Conservation (phyloP, 2,329 filamentous ascomycete genomes). For the Neonectria hederae region DNA sequence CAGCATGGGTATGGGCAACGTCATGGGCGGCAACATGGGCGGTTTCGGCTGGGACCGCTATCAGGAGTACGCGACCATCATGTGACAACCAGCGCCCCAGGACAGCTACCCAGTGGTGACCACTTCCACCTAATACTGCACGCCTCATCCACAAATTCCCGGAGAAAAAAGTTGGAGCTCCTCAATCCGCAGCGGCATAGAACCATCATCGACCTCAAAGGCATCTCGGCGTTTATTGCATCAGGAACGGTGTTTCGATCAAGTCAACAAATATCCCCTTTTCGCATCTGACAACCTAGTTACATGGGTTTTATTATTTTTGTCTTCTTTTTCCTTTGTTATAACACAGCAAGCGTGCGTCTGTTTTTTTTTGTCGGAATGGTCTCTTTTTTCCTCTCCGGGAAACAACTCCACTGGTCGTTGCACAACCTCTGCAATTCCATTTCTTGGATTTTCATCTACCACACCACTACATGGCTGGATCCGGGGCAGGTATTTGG, state of each 20-base stretch:
- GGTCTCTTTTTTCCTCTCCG: slow-evolving; percentile 48
- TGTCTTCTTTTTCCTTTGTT: slow-evolving; percentile 45
- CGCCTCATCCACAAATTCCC: slow-evolving; percentile 45
- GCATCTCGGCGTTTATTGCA: slow-evolving; percentile 56
- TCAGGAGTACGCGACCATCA: slow-evolving; percentile 85
- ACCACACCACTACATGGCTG: slow-evolving; percentile 63
- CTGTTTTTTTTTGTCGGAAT: slow-evolving; percentile 46
- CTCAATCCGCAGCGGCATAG: slow-evolving; percentile 52
- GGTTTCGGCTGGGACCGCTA: slow-evolving; percentile 87
- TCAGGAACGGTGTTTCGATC: slow-evolving; percentile 54
- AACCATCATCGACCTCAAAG: slow-evolving; percentile 47
- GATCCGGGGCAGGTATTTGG: slow-evolving; percentile 61
- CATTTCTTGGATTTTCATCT: slow-evolving; percentile 55
- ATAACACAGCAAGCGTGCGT: slow-evolving; percentile 57
- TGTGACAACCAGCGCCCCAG: slow-evolving; percentile 74
- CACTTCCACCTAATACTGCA: slow-evolving; percentile 55
- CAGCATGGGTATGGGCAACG: slow-evolving; percentile 69
- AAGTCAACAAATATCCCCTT: slow-evolving; percentile 51
- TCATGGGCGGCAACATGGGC: slow-evolving; percentile 49
- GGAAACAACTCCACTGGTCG: slow-evolving; percentile 48
- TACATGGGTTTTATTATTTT: slow-evolving; percentile 35
- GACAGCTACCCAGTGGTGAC: slow-evolving; percentile 59
- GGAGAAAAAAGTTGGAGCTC: slow-evolving; percentile 46
- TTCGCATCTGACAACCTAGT: slow-evolving; percentile 40
- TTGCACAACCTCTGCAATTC: slow-evolving; percentile 58